Percentiles rank a stretch among this genome's conserved stretches.
These are phyloP conservation scores for Chaetomium sp. DNA, from an alignment of 2,329 filamentous ascomycete genomes.

Conservation along the genomic window DNA sequence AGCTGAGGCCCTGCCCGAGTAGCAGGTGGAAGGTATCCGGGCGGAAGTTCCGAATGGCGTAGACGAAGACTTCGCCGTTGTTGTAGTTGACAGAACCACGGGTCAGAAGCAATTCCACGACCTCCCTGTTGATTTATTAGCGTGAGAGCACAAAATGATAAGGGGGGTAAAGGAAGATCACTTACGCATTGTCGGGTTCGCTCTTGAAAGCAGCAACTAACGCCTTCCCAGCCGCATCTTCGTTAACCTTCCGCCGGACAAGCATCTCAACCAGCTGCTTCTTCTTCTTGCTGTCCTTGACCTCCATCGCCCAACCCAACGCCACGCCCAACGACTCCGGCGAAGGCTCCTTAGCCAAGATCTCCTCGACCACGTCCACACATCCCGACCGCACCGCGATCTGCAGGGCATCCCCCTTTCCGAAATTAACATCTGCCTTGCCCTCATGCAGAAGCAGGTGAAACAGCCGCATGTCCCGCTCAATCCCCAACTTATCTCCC, in stretches of 20 bases:
- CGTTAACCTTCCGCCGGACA: conserved; percentile 18
- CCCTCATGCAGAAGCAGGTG: conserved; percentile 22
- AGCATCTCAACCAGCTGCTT: conserved; percentile 19
- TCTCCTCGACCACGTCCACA: conserved; percentile 18
- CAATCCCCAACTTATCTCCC: conserved; percentile 11
- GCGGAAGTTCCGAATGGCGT: conserved; percentile 22
- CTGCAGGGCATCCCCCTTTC: conserved; percentile 23
- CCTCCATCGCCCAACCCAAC: conserved; percentile 21
- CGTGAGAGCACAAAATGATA: not conserved
- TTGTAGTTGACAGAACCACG: conserved; percentile 24
- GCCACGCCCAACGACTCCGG: conserved; percentile 21
- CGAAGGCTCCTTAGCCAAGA: conserved; percentile 20
- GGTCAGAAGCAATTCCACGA: conserved; percentile 21
- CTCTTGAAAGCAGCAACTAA: conserved; percentile 22
- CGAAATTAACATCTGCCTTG: conserved; percentile 22
- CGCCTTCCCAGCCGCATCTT: conserved; percentile 21
- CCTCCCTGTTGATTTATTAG: conserved; percentile 6
- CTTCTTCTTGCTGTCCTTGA: conserved; percentile 11
- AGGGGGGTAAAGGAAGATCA: not conserved
- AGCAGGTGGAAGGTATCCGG: conserved; percentile 21
- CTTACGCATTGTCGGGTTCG: conserved; percentile 18
- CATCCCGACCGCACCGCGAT: conserved; percentile 18
- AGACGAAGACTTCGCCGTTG: conserved; percentile 24
- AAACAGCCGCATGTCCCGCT: conserved; percentile 19
- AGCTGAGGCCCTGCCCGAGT: conserved; percentile 19